Conservation (phyloP, 2,329 filamentous ascomycete species). For the Fusarium nisikadoi region DNA sequence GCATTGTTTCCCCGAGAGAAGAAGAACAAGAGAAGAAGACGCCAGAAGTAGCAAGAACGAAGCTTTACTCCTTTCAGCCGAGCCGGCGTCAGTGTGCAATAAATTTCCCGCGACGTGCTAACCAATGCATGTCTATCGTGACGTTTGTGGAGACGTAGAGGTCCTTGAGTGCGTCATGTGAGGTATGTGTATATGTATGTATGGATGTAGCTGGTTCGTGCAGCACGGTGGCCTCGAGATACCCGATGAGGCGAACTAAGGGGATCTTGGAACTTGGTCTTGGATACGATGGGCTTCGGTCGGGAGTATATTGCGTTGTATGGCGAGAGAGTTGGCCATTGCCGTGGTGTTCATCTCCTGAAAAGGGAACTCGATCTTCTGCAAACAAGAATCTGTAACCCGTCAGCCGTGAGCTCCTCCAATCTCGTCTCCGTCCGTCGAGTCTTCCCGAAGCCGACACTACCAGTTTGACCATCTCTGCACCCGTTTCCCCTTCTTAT, state of each 20-base stretch:
- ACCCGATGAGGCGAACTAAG: constrained; percentile 7
- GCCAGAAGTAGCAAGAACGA: background rate
- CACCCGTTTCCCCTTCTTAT: background rate
- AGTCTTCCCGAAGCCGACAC: constrained; percentile 16
- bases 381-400: constrained; percentile 32
- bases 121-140: background rate
- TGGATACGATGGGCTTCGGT: no score
- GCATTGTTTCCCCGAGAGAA: background rate
- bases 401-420: constrained; percentile 8
- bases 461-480: constrained; percentile 3
- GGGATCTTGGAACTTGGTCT: background rate
- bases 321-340: background rate
- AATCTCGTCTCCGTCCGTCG: constrained; percentile 26
- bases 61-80: background rate
- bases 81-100: background rate
- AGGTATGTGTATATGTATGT: background rate
- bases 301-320: background rate
- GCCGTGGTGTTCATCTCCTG: background rate
- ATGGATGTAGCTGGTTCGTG: constrained; percentile 2
- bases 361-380: constrained; percentile 1
- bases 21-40: background rate
- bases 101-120: background rate
- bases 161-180: background rate
- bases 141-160: background rate
- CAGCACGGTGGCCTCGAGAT: background rate